Base-by-base conservation (phyloP, 495 filamentous ascomycete species). In the Beverwykella pulmonaria region DNA sequence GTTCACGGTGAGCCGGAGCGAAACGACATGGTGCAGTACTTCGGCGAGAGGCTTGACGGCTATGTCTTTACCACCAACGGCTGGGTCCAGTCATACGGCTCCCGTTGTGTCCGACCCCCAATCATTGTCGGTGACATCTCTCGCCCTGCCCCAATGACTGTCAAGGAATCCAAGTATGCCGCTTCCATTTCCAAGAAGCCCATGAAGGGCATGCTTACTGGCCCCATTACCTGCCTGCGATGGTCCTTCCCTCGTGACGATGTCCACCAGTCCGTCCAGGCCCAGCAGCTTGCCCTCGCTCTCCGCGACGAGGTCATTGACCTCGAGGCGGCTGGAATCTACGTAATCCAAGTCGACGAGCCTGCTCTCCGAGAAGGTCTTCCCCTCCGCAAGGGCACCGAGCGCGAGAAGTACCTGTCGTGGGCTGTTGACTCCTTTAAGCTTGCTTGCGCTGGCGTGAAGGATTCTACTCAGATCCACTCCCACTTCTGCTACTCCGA, bases 1-100 rank as follows among this genome's bases (percentile, higher is more conserved):
- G 94, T 98, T 65, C 94, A 98, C 82, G 94, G 94, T 75, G 94
- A 98, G 84, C 93, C 94, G 54, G 94, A 98, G 85, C 92, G 94
- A 79, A 98, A 98, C 81, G 94, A 98, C 87, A 98, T 98, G 94
- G 94, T 98, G 44, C 94, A 98, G 80, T 98, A 97, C 87, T 98
- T 98, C 75, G 94, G 94, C 79, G 94, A 98, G 86, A 88, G 92
- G 70, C 85, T 98, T 49, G 87, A 92, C 68, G 94, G 94, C 76
- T 98, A 98, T 80, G 92, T 92, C 75, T 98, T 98, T 87, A 98
- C 94, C 76, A 98, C 92, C 76, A 90, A 97, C 81, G 94, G 89
- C 71, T 98, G 94, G 94, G 94, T 98, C 48, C 94, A 98, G 85
- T 89, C 84, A 73, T 98, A 98, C 80, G 94, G 94, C 69, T 97